phyloP scores from a whole-genome alignment of 495 filamentous ascomycete genomes.

The Hypoxylon perforatum region DNA sequence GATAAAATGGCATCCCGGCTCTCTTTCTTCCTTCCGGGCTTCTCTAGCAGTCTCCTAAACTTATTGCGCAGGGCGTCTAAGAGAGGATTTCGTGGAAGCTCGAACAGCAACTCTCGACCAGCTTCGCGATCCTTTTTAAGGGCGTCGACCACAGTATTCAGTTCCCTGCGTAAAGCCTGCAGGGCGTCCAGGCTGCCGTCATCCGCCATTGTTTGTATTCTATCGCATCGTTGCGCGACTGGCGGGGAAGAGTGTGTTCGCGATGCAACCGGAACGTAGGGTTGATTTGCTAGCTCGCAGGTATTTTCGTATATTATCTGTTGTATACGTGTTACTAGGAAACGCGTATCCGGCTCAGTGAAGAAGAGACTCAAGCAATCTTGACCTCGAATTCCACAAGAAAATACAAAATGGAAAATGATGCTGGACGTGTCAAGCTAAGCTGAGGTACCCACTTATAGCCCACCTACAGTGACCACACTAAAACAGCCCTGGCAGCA shows the following conservation, averaged over 20 bases:
- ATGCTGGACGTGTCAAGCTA: constrained; percentile 41
- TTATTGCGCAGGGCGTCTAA: constrained; percentile 75
- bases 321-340: constrained; percentile 2
- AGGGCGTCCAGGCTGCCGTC: constrained; percentile 72
- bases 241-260: constrained; percentile 4
- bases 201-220: constrained; percentile 68
- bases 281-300: background rate
- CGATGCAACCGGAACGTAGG: constrained; percentile 15
- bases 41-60: constrained; percentile 82
- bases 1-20: constrained; percentile 67
- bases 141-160: constrained; percentile 72
- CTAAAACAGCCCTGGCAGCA: background rate
- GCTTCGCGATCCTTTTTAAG: constrained; percentile 63
- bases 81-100: constrained; percentile 58
- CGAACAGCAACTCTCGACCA: constrained; percentile 58
- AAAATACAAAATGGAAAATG: constrained; percentile 19
- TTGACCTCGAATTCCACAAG: constrained; percentile 31
- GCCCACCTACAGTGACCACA: background rate
- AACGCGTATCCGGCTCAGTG: background rate
- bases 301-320: constrained; percentile 3
- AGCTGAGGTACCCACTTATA: constrained; percentile 14
- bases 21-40: constrained; percentile 73
- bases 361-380: constrained; percentile 22
- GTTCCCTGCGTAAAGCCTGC: constrained; percentile 80
- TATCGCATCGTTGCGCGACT: constrained; percentile 42